phyloP scores from a whole-genome alignment of 805 yeast species.

The Candida yuanshanica region DNA sequence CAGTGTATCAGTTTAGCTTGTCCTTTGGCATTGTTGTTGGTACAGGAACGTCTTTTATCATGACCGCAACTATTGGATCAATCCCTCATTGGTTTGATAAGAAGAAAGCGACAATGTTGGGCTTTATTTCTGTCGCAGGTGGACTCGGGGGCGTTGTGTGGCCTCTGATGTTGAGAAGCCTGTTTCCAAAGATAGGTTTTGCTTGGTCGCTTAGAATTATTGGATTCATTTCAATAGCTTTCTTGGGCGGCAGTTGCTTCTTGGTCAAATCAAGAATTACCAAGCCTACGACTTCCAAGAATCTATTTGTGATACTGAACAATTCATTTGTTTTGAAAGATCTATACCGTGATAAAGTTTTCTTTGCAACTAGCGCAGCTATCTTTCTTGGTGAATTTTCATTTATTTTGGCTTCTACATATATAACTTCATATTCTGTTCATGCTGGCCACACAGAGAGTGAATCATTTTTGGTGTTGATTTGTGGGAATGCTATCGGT shows the following conservation, averaged over 20 bases:
- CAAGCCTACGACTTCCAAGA: conserved; percentile 1
- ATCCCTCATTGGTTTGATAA: conserved; percentile 57
- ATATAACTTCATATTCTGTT: conserved; percentile 52
- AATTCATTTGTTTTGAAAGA: conserved; percentile 12
- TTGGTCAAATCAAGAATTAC: conserved; percentile 33
- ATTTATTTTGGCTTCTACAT: conserved; percentile 45
- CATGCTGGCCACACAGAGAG: conserved; percentile 41
- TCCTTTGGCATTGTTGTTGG: conserved; percentile 52
- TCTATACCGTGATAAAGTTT: conserved; percentile 10
- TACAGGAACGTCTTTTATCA: conserved; percentile 43
- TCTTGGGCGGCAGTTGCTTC: conserved; percentile 26
- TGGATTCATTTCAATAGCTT: conserved; percentile 27
- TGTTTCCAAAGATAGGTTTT: conserved; percentile 46
- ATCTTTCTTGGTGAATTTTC: conserved; percentile 40
- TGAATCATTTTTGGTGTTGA: conserved; percentile 31
- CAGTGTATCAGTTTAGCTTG: conserved; percentile 54
- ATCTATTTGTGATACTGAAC: not conserved
- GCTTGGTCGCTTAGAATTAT: conserved; percentile 55
- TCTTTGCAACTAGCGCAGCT: conserved; percentile 4
- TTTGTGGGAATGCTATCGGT: conserved; percentile 37
- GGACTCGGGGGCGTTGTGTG: conserved; percentile 60
- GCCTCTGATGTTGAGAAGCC: conserved; percentile 45
- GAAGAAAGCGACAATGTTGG: conserved; percentile 55
- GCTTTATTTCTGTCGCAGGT: conserved; percentile 61
- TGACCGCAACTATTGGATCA: conserved; percentile 50